Conservation (phyloP, 257 asterid genomes). For the Schizonepeta tenuifolia region DNA sequence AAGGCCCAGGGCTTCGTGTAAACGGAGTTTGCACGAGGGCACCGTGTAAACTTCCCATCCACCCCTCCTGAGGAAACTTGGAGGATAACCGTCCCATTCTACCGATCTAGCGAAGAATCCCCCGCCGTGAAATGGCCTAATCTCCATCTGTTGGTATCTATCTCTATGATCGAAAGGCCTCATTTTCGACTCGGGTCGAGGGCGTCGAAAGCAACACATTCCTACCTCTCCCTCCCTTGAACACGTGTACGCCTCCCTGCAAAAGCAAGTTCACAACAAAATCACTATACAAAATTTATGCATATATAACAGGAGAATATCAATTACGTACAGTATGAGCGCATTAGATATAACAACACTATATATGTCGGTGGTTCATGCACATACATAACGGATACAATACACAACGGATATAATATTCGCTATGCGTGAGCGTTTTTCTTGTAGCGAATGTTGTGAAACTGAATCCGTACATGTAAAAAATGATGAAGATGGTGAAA, state of each 20-base stretch:
- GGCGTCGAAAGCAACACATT: conserved; percentile 56
- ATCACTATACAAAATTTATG: not conserved
- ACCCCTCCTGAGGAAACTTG: conserved; percentile 58
- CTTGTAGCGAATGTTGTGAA: not conserved
- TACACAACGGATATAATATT: too few species aligned
- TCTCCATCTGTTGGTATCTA: conserved; percentile 72
- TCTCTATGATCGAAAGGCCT: conserved; percentile 68
- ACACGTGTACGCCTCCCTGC: conserved; percentile 70
- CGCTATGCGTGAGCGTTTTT: too few species aligned
- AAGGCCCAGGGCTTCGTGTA: conserved; percentile 59
- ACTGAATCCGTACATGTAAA: not conserved
- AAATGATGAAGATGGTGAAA: conserved; percentile 1
- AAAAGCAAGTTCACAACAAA: not conserved
- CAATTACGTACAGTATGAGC: too few species aligned
- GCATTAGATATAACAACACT: too few species aligned
- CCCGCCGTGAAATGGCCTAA: conserved; percentile 52
- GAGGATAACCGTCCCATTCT: conserved; percentile 76
- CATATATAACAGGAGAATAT: too few species aligned
- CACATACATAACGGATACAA: too few species aligned
- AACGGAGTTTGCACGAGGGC: conserved; percentile 44
- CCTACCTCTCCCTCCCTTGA: conserved; percentile 51
- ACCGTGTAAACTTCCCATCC: conserved; percentile 67
- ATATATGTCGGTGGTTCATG: too few species aligned
- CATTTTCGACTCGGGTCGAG: conserved; percentile 36
- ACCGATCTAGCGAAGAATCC: conserved; percentile 73